Percentiles rank a stretch among this genome's conserved stretches.
Conservation (phyloP, 768 basidiomycete genomes). For the Tulasnella calospora region DNA sequence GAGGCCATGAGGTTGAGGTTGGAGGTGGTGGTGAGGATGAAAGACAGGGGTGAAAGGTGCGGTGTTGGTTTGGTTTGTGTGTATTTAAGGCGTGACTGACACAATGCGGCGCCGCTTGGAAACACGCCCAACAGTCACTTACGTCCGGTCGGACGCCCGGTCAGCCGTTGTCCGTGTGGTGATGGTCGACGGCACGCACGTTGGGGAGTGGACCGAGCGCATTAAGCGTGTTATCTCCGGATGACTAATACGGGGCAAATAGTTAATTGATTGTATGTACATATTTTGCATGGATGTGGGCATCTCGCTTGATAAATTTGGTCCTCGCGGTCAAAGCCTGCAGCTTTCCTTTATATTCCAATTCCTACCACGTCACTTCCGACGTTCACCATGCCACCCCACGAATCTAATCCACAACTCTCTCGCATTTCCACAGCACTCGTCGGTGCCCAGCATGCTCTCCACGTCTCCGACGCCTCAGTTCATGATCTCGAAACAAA, state of each 20-base stretch:
- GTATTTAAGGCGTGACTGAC: not conserved
- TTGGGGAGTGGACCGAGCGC: not conserved
- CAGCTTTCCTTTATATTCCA: not conserved
- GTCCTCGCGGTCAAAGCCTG: not conserved
- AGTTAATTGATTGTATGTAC: not conserved
- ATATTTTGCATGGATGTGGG: not conserved
- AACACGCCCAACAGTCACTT: too few species aligned
- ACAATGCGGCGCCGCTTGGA: not conserved
- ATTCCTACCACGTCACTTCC: not conserved
- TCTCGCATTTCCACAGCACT: not conserved
- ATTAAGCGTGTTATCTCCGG: not conserved
- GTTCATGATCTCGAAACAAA: not conserved
- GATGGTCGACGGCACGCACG: not conserved
- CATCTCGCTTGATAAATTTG: not conserved
- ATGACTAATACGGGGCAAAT: not conserved
- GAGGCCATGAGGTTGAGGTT: slow-evolving; percentile 43
- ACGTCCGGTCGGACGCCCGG: not conserved
- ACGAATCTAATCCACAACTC: not conserved
- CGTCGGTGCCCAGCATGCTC: not conserved
- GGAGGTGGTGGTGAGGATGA: slow-evolving; percentile 31
- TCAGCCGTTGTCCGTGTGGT: not conserved
- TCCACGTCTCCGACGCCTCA: not conserved
- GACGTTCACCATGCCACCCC: not conserved
- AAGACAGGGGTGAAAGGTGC: not conserved
- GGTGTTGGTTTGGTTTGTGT: not conserved